Evolutionary conservation across 2,329 filamentous ascomycete genomes (phyloP).

Genomic region (Pseudocercospora fuligena): DNA sequence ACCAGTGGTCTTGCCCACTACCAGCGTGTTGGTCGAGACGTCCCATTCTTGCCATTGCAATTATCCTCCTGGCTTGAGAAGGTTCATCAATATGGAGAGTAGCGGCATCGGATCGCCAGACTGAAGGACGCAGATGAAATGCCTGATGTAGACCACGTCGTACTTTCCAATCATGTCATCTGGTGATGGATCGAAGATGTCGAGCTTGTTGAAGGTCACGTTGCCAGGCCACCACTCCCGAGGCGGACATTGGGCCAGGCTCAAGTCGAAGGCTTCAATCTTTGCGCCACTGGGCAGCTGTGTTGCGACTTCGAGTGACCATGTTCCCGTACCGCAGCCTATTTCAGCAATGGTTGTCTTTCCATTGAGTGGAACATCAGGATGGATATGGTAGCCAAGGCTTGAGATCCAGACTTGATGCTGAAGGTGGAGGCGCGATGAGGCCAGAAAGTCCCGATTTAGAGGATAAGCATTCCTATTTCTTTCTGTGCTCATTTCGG

Average conservation of each 20-base stretch:
- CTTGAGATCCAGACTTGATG: slow-evolving; percentile 40
- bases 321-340: slow-evolving; percentile 29
- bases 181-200: slow-evolving; percentile 21
- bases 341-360: slow-evolving; percentile 27
- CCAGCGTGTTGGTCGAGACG: slow-evolving; percentile 2
- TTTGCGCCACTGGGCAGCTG: not conserved
- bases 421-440: slow-evolving; percentile 36
- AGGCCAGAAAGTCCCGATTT: slow-evolving; percentile 7
- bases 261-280: slow-evolving; percentile 34
- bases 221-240: slow-evolving; percentile 28
- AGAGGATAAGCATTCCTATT: not conserved
- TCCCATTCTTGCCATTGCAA: slow-evolving; percentile 35
- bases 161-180: slow-evolving; percentile 17
- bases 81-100: slow-evolving; percentile 24
- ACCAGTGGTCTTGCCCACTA: not conserved
- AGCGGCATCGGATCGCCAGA: slow-evolving; percentile 30
- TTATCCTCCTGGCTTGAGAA: slow-evolving; percentile 33
- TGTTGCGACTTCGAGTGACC: slow-evolving; percentile 10
- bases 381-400: slow-evolving; percentile 38
- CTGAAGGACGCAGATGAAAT: slow-evolving; percentile 28
- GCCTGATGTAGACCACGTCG: slow-evolving; percentile 32
- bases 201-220: slow-evolving; percentile 23
- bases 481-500: not conserved
- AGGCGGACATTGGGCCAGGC: slow-evolving; percentile 25
- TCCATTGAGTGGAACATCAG: slow-evolving; percentile 25